Percentiles rank a stretch among this genome's conserved stretches.
phyloP scores from a whole-genome alignment of 2,329 filamentous ascomycete species.

The Phialophora expanda region DNA sequence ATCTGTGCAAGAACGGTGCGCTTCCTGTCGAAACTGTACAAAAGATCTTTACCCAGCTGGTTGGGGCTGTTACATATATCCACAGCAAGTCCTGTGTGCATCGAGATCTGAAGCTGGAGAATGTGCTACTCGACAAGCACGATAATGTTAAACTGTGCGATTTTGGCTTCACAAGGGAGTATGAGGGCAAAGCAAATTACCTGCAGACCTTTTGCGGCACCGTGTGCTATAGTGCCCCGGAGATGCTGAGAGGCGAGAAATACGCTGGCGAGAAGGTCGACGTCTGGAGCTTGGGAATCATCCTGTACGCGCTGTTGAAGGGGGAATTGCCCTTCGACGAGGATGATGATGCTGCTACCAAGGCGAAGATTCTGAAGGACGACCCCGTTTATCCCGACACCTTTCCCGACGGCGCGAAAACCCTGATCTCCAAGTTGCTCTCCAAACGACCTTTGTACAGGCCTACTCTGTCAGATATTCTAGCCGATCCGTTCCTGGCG shows the following conservation, averaged over 20 bases:
- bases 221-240: constrained; percentile 94
- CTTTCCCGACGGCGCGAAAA: constrained; percentile 76
- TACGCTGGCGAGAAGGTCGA: constrained; percentile 98
- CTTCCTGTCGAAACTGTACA: constrained; percentile 86
- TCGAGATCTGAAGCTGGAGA: constrained; percentile 94
- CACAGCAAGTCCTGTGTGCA: constrained; percentile 95
- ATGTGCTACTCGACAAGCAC: constrained; percentile 93
- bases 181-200: constrained; percentile 92
- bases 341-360: constrained; percentile 87
- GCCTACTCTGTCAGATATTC: constrained; percentile 80
- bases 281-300: constrained; percentile 96
- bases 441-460: constrained; percentile 87
- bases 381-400: constrained; percentile 85
- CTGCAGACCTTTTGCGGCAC: constrained; percentile 98
- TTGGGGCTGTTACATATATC: constrained; percentile 93
- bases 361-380: constrained; percentile 79
- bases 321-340: constrained; percentile 88
- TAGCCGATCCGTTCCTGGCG: constrained; percentile 83
- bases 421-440: constrained; percentile 77
- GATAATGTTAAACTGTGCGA: constrained; percentile 98
- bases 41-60: constrained; percentile 93
- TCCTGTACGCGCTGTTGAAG: constrained; percentile 80
- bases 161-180: constrained; percentile 97
- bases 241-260: constrained; percentile 98
- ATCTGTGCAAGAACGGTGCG: constrained; percentile 84